Evolutionary conservation across 768 basidiomycete genomes (phyloP).

Genomic region (Phaeolepiota aurea): DNA sequence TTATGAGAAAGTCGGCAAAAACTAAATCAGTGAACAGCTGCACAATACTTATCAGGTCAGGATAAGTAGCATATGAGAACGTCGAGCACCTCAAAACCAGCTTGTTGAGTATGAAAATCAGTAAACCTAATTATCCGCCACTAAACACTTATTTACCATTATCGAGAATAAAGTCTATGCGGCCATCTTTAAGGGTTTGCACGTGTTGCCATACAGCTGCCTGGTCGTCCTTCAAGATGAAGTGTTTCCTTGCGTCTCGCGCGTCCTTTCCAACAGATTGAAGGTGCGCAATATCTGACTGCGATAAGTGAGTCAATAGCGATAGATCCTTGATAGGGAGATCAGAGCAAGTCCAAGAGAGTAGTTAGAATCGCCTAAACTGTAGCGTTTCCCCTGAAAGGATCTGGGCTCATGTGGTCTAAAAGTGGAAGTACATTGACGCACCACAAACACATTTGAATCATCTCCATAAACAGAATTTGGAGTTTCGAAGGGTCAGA

Average conservation of each 20-base stretch:
- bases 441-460: slow-evolving; percentile 85
- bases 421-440: slow-evolving; percentile 6
- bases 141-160: slow-evolving; percentile 49
- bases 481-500: slow-evolving; percentile 46
- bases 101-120: slow-evolving; percentile 40
- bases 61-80: not conserved
- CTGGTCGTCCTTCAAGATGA: slow-evolving; percentile 83
- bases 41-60: not conserved
- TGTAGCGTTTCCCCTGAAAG: slow-evolving; percentile 85
- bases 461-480: slow-evolving; percentile 74
- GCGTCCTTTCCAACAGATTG: slow-evolving; percentile 81
- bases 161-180: slow-evolving; percentile 86
- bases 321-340: slow-evolving; percentile 85
- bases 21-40: slow-evolving; percentile 91
- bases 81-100: slow-evolving; percentile 75
- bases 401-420: not conserved
- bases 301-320: slow-evolving; percentile 77
- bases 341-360: not conserved
- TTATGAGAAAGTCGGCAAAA: slow-evolving; percentile 88
- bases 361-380: slow-evolving; percentile 31
- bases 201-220: slow-evolving; percentile 66
- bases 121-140: not conserved
- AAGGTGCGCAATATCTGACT: slow-evolving; percentile 73
- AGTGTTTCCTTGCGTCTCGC: slow-evolving; percentile 65
- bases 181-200: slow-evolving; percentile 39